Conservation (phyloP, 768 basidiomycete genomes). For the Boletus rex-veris region DNA sequence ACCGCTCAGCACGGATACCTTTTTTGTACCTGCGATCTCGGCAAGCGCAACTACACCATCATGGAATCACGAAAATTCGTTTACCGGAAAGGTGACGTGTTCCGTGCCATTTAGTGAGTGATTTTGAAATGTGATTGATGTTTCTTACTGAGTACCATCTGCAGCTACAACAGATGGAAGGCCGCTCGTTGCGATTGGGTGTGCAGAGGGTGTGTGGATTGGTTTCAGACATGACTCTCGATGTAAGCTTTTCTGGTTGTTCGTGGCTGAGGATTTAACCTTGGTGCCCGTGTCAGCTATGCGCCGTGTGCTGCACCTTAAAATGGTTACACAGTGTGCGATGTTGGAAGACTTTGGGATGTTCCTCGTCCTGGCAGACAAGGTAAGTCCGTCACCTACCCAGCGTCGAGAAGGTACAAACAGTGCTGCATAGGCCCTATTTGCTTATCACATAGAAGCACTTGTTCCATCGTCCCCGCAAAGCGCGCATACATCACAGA, state of each 20-base stretch:
- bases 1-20: conserved; percentile 84
- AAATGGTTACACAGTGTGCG: conserved; percentile 92
- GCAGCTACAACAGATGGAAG: conserved; percentile 81
- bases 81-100: conserved; percentile 86
- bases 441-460: conserved; percentile 95
- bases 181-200: conserved; percentile 87
- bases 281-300: conserved; percentile 51
- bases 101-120: conserved; percentile 86
- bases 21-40: conserved; percentile 68
- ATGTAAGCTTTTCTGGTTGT: conserved; percentile 43
- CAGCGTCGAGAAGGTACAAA: background rate
- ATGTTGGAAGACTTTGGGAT: conserved; percentile 97
- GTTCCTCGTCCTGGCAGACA: conserved; percentile 92
- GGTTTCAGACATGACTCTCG: conserved; percentile 85
- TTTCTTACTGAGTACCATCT: conserved; percentile 10
- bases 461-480: conserved; percentile 84
- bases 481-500: conserved; percentile 63
- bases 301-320: conserved; percentile 89
- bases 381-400: conserved; percentile 40
- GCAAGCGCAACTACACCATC: conserved; percentile 45
- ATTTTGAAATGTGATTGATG: background rate
- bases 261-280: conserved; percentile 2
- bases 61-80: conserved; percentile 67
- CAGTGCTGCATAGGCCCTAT: conserved; percentile 54
- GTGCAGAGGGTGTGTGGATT: conserved; percentile 95